phyloP scores from a whole-genome alignment of 352 stramenopile genomes.

The Pythium volutum region DNA sequence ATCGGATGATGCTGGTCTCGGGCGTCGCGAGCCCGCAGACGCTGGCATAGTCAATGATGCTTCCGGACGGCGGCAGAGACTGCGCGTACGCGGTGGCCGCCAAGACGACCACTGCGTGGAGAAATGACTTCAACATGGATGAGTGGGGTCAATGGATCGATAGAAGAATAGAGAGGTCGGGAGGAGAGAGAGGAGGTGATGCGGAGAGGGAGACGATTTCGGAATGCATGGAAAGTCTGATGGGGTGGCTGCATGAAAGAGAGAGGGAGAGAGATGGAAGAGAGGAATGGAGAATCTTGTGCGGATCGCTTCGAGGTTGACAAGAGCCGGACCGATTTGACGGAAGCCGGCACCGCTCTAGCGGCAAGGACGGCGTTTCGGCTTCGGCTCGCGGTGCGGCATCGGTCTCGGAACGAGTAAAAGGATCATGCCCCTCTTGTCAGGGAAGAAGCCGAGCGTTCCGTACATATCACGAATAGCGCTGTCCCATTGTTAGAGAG shows the following conservation, averaged over 20 bases:
- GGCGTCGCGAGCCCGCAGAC: constrained; percentile 15
- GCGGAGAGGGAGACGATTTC: background rate
- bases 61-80: constrained; percentile 1
- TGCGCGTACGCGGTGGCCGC: background rate
- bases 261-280: background rate
- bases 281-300: no score
- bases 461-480: no score
- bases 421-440: background rate
- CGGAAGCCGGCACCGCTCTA: background rate
- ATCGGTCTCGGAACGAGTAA: constrained; percentile 7
- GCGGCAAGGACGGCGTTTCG: background rate
- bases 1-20: constrained; percentile 16
- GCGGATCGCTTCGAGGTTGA: background rate
- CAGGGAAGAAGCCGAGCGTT: no score
- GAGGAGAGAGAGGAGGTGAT: background rate
- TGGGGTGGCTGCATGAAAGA: background rate
- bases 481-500: no score
- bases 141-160: background rate
- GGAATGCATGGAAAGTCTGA: constrained; percentile 3
- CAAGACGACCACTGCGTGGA: background rate
- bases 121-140: constrained; percentile 16
- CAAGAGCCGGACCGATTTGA: background rate
- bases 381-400: background rate
- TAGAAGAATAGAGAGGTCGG: background rate
- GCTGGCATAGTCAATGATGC: constrained; percentile 12